Base-by-base conservation (phyloP, 2,329 filamentous ascomycete genomes). In the Pseudogymnoascus sp. region DNA sequence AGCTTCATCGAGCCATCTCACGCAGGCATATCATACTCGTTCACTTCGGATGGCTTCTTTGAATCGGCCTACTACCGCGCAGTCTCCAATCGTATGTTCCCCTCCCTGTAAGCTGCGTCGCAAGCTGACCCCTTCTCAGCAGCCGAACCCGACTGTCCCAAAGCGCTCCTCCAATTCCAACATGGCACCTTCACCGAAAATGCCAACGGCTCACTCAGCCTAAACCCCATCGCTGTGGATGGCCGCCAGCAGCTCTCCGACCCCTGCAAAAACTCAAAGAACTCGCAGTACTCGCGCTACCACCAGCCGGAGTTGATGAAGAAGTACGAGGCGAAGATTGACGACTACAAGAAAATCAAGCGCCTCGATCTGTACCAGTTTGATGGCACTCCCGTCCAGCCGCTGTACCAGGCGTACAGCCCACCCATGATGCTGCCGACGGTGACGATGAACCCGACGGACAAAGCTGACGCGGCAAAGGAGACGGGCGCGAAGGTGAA, bases 21-120 rank as follows among this genome's bases (percentile, higher is more conserved):
- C 63, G 82, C 86, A 0, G 86, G 86, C 21, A 86, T 88, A 64
- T 88, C 86, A 13, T 90, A 88, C 74, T 89, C 86, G 9, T 90
- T 90, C 72, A 85, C 83, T 3, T 75, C 73, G 38, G 82, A 88
- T 69, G 86, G 86, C 19, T 77, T 79, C 71, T 90, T 79, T 68
- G 86, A 90, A 72, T 79, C 83, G 67, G 84, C 86, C 12, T 83
- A 85, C 70, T 90, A 88, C 71, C 79, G 85, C 63, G 84, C 84
- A 8, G 73, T 88, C 67, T 73, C 86, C 55, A 88, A 89, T 69
- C 86, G 84, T 87, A 72, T 71, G 82, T 66, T 37, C n/a, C 21
- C 28, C 21, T 13, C 18, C 18, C 55, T 33, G 5, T 13, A 38
- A 18, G 26, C 45, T 35, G 48, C 18, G 30, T 35, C 15, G 23